These are phyloP conservation scores for Pythium volutum DNA, from an alignment of 352 stramenopile species.

Conservation along the genomic window DNA sequence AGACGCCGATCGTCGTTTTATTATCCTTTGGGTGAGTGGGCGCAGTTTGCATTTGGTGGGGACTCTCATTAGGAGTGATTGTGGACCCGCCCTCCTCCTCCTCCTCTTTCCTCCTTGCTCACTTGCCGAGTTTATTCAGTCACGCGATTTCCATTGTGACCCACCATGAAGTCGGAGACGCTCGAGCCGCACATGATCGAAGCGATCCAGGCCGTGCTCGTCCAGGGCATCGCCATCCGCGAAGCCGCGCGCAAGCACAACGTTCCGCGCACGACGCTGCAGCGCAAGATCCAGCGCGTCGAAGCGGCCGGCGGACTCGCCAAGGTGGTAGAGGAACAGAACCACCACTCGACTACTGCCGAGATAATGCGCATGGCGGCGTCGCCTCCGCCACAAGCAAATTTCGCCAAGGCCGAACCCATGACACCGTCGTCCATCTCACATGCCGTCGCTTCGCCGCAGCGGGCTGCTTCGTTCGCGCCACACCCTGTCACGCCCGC, in stretches of 20 bases:
- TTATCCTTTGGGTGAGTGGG: background rate
- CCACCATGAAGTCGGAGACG: slow-evolving; percentile 27
- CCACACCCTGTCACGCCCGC: slow-evolving; percentile 1
- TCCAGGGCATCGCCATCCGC: slow-evolving; percentile 62
- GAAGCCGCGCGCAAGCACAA: slow-evolving; percentile 67
- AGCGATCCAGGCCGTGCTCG: slow-evolving; percentile 57
- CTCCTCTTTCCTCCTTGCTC: background rate
- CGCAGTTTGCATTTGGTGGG: background rate
- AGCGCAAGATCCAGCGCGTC: slow-evolving; percentile 52
- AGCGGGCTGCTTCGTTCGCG: background rate
- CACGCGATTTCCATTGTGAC: slow-evolving; percentile 10
- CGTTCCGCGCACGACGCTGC: slow-evolving; percentile 71
- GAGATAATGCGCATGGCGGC: slow-evolving; percentile 13
- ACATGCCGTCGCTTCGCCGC: background rate
- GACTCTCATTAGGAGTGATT: background rate
- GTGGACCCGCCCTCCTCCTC: background rate
- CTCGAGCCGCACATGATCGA: slow-evolving; percentile 48
- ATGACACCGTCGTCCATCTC: background rate
- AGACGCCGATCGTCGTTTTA: slow-evolving; percentile 16
- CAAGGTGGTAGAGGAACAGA: slow-evolving; percentile 16
- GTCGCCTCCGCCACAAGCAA: slow-evolving; percentile 7
- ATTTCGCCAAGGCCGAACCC: background rate
- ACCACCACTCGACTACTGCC: slow-evolving; percentile 15
- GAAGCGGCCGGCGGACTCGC: slow-evolving; percentile 8
- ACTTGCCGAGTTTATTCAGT: background rate